A percentile compares a stretch with the other conserved stretches of the same genome.
Conservation (phyloP, 2,329 filamentous ascomycete genomes). For the Phialocephala subalpina region DNA sequence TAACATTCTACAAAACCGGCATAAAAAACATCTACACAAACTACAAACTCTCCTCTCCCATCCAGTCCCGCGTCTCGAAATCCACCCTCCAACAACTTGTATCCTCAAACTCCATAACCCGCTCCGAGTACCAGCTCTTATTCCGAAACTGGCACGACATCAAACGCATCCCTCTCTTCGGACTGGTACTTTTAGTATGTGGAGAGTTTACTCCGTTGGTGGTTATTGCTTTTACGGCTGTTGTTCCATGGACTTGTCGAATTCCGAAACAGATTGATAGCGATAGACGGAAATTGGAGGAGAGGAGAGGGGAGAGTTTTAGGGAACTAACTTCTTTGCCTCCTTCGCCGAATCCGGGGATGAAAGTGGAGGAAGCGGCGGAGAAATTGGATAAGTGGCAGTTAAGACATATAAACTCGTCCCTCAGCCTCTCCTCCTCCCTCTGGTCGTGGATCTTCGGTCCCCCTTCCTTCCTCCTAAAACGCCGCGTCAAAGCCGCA, state of each 20-base stretch:
- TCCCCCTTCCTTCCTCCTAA: conserved; percentile 59
- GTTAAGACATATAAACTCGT: conserved; percentile 50
- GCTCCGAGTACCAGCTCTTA: conserved; percentile 76
- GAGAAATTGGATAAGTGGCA: conserved; percentile 47
- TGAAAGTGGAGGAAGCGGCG: conserved; percentile 18
- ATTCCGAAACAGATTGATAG: conserved; percentile 78
- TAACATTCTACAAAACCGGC: conserved; percentile 84
- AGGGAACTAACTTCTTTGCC: conserved; percentile 45
- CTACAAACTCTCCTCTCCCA: conserved; percentile 51
- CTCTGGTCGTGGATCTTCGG: conserved; percentile 54
- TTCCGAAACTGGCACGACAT: conserved; percentile 75
- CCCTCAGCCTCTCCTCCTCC: conserved; percentile 49
- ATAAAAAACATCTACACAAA: conserved; percentile 79
- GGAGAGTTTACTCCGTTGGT: conserved; percentile 89
- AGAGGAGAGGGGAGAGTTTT: conserved; percentile 59
- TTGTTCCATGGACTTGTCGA: conserved; percentile 83
- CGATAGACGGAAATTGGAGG: conserved; percentile 62
- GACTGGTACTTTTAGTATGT: conserved; percentile 75
- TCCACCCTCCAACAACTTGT: conserved; percentile 43
- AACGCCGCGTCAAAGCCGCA: conserved; percentile 58
- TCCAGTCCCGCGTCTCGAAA: conserved; percentile 53
- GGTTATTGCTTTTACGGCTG: conserved; percentile 71
- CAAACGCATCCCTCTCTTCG: conserved; percentile 81
- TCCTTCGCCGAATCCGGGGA: conserved; percentile 21
- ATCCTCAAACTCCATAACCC: conserved; percentile 54